phyloP scores from a whole-genome alignment of 805 yeast genomes.

The Schwanniomyces vanrijiae region DNA sequence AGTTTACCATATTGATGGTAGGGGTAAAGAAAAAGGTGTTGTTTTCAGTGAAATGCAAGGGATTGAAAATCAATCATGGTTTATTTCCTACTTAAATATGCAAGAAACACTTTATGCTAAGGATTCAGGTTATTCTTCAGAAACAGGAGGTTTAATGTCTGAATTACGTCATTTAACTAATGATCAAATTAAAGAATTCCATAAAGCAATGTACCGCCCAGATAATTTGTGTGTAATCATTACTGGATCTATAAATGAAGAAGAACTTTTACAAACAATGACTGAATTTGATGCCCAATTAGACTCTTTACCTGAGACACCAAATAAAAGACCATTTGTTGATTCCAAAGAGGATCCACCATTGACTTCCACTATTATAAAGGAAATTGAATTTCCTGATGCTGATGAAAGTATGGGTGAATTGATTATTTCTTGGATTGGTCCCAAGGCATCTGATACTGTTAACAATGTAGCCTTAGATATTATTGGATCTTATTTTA shows the following conservation, averaged over 20 bases:
- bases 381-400: slow-evolving; percentile 79
- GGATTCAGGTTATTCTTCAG: slow-evolving; percentile 82
- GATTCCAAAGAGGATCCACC: slow-evolving; percentile 56
- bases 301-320: slow-evolving; percentile 37
- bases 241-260: slow-evolving; percentile 81
- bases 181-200: slow-evolving; percentile 76
- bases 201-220: slow-evolving; percentile 69
- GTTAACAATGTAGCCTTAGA: slow-evolving; percentile 67
- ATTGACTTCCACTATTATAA: slow-evolving; percentile 37
- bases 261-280: slow-evolving; percentile 64
- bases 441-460: slow-evolving; percentile 60
- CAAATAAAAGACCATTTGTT: slow-evolving; percentile 70
- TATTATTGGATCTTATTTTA: slow-evolving; percentile 68
- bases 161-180: slow-evolving; percentile 73
- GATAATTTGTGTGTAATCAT: slow-evolving; percentile 81
- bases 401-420: slow-evolving; percentile 84
- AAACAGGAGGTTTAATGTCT: slow-evolving; percentile 87
- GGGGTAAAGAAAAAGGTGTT: slow-evolving; percentile 91
- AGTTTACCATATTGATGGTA: slow-evolving; percentile 91
- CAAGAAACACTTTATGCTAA: slow-evolving; percentile 56
- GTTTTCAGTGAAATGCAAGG: slow-evolving; percentile 98
- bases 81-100: slow-evolving; percentile 57
- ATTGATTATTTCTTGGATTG: slow-evolving; percentile 73
- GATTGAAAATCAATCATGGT: slow-evolving; percentile 76
- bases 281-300: slow-evolving; percentile 59